phyloP scores from a whole-genome alignment of 306 rosid species.

The Abrus pulchellus region DNA sequence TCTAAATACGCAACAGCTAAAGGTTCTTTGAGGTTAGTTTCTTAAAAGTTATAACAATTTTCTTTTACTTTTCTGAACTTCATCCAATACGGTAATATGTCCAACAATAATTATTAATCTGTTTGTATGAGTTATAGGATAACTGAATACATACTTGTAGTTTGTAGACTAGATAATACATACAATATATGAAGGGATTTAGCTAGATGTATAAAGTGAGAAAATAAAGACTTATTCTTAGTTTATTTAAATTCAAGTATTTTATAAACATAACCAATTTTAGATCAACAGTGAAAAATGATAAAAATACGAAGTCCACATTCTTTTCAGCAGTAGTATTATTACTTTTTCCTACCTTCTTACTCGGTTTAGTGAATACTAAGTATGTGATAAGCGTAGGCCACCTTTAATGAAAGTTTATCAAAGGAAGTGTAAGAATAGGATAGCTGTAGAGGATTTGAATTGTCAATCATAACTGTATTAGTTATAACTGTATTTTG shows the following conservation, averaged over 20 bases:
- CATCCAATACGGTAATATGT: not conserved
- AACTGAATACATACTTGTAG: not conserved
- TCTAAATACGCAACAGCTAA: constrained; percentile 41
- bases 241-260: too few relatives aligned
- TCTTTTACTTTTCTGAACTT: constrained; percentile 38
- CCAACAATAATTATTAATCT: constrained; percentile 4
- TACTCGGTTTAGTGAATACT: not conserved
- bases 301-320: not conserved
- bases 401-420: too few relatives aligned
- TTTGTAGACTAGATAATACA: constrained; percentile 19
- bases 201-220: too few relatives aligned
- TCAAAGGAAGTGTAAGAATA: too few relatives aligned
- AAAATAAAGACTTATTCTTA: too few relatives aligned
- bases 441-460: too few relatives aligned
- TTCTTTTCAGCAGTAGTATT: constrained; percentile 4
- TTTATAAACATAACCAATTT: too few relatives aligned
- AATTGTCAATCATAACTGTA: too few relatives aligned
- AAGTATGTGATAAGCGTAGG: not conserved
- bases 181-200: not conserved
- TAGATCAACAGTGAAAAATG: too few relatives aligned
- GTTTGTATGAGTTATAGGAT: not conserved
- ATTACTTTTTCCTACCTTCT: not conserved
- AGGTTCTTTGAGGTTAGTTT: constrained; percentile 48
- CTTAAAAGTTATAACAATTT: constrained; percentile 5
- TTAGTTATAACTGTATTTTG: too few relatives aligned